A percentile compares a stretch with the other conserved stretches of the same genome.
Evolutionary conservation across 352 stramenopile species (phyloP).

Genomic region (Phytophthora constricta): DNA sequence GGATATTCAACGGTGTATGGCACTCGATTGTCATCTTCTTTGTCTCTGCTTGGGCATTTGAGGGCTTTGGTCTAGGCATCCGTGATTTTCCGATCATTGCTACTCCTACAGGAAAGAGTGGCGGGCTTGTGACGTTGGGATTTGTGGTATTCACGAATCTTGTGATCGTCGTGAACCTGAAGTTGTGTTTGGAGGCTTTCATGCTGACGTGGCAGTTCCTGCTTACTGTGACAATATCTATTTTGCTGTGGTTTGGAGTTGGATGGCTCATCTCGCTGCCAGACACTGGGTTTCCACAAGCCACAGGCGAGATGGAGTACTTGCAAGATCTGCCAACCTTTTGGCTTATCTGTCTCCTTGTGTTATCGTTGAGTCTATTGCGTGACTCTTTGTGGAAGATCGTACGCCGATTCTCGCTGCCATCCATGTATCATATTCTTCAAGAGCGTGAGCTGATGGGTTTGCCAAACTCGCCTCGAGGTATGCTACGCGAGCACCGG

Average conservation of each 20-base stretch:
- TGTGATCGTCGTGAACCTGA: constrained; percentile 80
- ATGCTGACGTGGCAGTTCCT: constrained; percentile 79
- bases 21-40: constrained; percentile 87
- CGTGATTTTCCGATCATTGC: constrained; percentile 40
- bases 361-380: constrained; percentile 68
- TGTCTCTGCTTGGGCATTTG: constrained; percentile 71
- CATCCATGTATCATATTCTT: constrained; percentile 80
- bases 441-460: constrained; percentile 76
- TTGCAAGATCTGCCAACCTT: constrained; percentile 64
- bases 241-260: constrained; percentile 72
- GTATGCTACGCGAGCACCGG: constrained; percentile 51
- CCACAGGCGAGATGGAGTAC: constrained; percentile 74
- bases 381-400: constrained; percentile 80
- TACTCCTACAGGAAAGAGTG: constrained; percentile 49
- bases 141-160: constrained; percentile 86
- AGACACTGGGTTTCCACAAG: constrained; percentile 59
- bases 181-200: constrained; percentile 78
- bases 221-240: constrained; percentile 56
- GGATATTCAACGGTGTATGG: constrained; percentile 85
- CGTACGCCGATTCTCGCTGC: constrained; percentile 63
- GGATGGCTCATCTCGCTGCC: constrained; percentile 64
- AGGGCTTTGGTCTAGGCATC: constrained; percentile 43
- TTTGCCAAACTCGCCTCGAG: constrained; percentile 63
- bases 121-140: constrained; percentile 68
- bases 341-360: constrained; percentile 65